Evolutionary conservation across 768 basidiomycete species (phyloP).

Genomic region (Mycena olivaceomarginata): DNA sequence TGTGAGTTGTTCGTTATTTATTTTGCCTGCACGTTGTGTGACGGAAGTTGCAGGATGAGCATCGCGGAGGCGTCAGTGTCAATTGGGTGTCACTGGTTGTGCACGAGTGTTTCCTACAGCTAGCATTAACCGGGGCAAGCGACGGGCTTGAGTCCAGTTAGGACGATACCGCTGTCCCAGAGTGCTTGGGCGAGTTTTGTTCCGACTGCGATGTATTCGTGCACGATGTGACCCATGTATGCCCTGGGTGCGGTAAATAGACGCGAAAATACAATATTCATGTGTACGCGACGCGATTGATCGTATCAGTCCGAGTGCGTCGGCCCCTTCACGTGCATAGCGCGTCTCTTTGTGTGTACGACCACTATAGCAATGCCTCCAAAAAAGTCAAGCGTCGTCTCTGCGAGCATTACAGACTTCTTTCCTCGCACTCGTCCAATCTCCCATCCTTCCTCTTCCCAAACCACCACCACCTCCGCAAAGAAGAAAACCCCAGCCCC

Average conservation of each 20-base stretch:
- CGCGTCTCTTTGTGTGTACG: neutral
- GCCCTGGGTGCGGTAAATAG: constrained; percentile 84
- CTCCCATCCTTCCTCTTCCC: constrained; percentile 28
- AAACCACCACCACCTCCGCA: constrained; percentile 18
- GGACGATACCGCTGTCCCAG: constrained; percentile 94
- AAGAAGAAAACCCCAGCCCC: constrained; percentile 16
- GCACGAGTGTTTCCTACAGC: constrained; percentile 79
- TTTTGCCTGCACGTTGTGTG: constrained; percentile 16
- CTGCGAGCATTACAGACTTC: constrained; percentile 32
- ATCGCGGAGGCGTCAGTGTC: constrained; percentile 59
- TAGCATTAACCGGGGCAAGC: constrained; percentile 57
- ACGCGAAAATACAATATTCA: neutral
- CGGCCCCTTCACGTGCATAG: too few relatives aligned
- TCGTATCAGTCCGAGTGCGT: neutral
- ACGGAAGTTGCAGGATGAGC: constrained; percentile 56
- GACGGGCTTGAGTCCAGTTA: constrained; percentile 89
- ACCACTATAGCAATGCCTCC: constrained; percentile 19
- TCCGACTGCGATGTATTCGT: constrained; percentile 97
- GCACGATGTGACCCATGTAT: constrained; percentile 96
- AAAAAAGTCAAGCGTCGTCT: constrained; percentile 22
- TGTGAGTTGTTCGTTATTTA: constrained; percentile 75
- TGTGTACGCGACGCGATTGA: neutral
- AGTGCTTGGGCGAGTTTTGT: constrained; percentile 93
- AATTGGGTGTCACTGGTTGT: constrained; percentile 86
- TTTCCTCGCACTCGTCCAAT: constrained; percentile 27